Conservation (phyloP, 768 basidiomycete species). For the Tulasnella sp. region DNA sequence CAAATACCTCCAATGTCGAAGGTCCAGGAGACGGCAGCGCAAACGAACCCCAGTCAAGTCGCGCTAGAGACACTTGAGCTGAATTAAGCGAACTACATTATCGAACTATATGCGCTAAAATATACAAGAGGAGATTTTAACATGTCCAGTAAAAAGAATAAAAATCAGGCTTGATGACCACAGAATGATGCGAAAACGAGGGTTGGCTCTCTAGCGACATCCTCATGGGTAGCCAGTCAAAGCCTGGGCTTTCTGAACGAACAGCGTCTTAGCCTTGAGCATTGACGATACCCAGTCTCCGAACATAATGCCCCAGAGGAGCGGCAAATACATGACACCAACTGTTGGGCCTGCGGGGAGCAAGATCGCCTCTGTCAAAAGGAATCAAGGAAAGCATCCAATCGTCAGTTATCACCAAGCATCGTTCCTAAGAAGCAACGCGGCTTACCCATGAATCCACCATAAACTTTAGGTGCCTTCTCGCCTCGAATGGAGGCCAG, state of each 20-base stretch:
- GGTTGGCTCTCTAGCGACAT: not conserved
- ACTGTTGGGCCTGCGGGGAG: constrained; percentile 2
- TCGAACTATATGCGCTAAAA: not conserved
- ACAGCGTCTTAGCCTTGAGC: constrained; percentile 28
- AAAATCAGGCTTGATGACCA: not conserved
- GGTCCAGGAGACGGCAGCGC: too few species aligned
- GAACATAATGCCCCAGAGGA: constrained; percentile 36
- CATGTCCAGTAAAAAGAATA: not conserved
- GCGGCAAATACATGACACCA: constrained; percentile 25
- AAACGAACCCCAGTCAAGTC: too few species aligned
- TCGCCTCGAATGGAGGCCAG: constrained; percentile 17
- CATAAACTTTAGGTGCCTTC: constrained; percentile 30
- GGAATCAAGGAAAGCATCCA: not conserved
- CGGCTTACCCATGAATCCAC: constrained; percentile 15
- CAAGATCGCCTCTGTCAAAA: constrained; percentile 23
- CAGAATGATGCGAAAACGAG: not conserved
- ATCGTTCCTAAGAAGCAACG: not conserved
- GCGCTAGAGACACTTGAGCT: too few species aligned
- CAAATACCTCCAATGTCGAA: too few species aligned
- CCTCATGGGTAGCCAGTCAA: constrained; percentile 9
- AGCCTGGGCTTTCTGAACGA: constrained; percentile 15
- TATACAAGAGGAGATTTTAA: not conserved
- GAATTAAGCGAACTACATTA: not conserved
- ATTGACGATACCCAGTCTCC: constrained; percentile 34
- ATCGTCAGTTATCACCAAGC: not conserved